Percentiles rank a stretch among this genome's conserved stretches.
Evolutionary conservation across 1,284 basidiomycete genomes (phyloP).

Genomic region (Cerioporus squamosus): DNA sequence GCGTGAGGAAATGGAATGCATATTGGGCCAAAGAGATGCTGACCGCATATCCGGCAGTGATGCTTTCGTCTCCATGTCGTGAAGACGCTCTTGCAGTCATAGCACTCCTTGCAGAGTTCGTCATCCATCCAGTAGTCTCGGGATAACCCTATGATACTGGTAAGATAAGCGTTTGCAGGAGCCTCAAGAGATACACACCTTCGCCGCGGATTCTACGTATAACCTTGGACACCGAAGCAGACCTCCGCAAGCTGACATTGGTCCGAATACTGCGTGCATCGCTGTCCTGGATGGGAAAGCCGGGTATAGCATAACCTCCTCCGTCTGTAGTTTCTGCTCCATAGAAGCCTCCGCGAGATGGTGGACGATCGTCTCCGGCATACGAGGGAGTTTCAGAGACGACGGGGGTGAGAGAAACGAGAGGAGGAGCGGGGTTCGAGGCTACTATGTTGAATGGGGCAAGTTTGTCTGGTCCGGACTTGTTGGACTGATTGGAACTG

Average conservation of each 20-base stretch:
- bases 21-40: slow-evolving; percentile 29
- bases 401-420: slow-evolving; percentile 82
- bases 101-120: slow-evolving; percentile 94
- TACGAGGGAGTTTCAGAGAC: slow-evolving; percentile 75
- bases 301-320: slow-evolving; percentile 73
- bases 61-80: slow-evolving; percentile 93
- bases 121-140: slow-evolving; percentile 98
- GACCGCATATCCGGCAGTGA: slow-evolving; percentile 92
- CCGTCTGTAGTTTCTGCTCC: slow-evolving; percentile 65
- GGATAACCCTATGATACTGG: slow-evolving; percentile 61
- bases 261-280: slow-evolving; percentile 82
- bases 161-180: neutral
- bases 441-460: slow-evolving; percentile 56
- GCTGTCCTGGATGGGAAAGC: slow-evolving; percentile 79
- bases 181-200: slow-evolving; percentile 45
- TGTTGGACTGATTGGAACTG: slow-evolving; percentile 50
- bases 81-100: slow-evolving; percentile 91
- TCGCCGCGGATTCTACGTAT: slow-evolving; percentile 88
- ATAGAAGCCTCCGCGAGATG: slow-evolving; percentile 54
- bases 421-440: slow-evolving; percentile 71
- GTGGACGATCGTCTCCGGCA: slow-evolving; percentile 62
- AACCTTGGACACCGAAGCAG: slow-evolving; percentile 86
- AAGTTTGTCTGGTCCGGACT: slow-evolving; percentile 56
- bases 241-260: slow-evolving; percentile 68
- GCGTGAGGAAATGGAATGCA: slow-evolving; percentile 7